Base-by-base conservation (phyloP, 768 basidiomycete species). In the Gyrodon lividus region DNA sequence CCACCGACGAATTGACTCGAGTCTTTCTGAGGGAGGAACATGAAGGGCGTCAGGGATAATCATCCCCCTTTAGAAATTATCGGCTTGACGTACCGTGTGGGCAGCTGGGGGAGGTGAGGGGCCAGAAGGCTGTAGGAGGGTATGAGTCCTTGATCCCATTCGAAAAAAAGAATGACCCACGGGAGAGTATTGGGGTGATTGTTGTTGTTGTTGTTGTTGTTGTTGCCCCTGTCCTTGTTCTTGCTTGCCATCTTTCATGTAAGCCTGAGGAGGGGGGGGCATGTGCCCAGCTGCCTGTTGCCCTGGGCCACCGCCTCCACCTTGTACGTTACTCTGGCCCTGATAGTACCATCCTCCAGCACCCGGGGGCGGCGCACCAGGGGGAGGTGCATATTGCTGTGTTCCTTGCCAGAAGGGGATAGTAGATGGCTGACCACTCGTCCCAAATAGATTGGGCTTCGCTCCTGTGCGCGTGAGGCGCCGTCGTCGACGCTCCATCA, bases 171-270 rank as follows among this genome's bases (percentile, higher is more conserved):
- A 0, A 19, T n/a, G 10, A 28, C 66, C 61, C 43, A 67, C 66
- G n/a, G 67, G 44, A 5, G 46, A 60, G 38, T 64, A 64, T 1
- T 64, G 63, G 2, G 63, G 63, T 23, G 63, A 64, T 48, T 52
- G 63, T 19, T 20, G 48, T 33, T 52, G 51, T 23, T 39, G 50
- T n/a, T n/a, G n/a, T n/a, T n/a, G n/a, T n/a, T n/a, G n/a, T n/a
- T n/a, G n/a, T n/a, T n/a, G n/a, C n/a, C n/a, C n/a, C 24, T n/a
- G 7, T 51, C 46, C 34, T 20, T n/a, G 16, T 17, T 43, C 9
- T 43, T 46, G n/a, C n/a, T 1, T 4, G 19, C 19, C 35, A 7
- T 24, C 48, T 6, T 47, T 42, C 38, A 43, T 17, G 17, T 51
- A 26, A 7, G 45, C 40, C 26, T 6, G 45, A 23, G 37, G 64